Evolutionary conservation across 1,139 yeast genomes (phyloP), one percentile per base, ranked within the genome.

Genomic region (Zygoascus sp.): DNA sequence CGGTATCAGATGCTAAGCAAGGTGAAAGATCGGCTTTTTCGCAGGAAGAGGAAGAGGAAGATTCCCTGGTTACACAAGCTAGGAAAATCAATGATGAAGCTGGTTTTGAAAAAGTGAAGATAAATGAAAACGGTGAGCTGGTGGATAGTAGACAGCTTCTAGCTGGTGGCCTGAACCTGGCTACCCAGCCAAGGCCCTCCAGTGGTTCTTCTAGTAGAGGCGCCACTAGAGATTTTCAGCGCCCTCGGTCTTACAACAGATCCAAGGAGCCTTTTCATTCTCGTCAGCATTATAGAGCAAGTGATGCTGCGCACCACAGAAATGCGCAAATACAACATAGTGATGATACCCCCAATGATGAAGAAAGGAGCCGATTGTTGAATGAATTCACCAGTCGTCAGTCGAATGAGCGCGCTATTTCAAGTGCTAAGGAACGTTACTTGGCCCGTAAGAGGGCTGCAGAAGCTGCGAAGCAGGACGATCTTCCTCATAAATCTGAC

Each of bases 141-240:
- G 59, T 62, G 10, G 64, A 62, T 44, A 59, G 60, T 23, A 50
- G 61, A 6, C 58, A 61, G 35, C 49, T 60, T 21, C 50, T 62
- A 1, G 39, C 51, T 2, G 62, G 61, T 3, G 67, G 67, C 10
- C 51, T 63, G 41, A 63, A 63, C 40, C 46, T 59, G 5, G 72
- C 49, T 15, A 40, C 42, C 1, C 37, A 27, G 21, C 38, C 51
- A 9, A 38, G 36, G 21, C 13, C 19, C 15, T 40, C 15, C 9
- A 10, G 3, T n/a, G 8, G 28, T n/a, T 3, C 43, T 9, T 32
- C 32, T 13, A 37, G 41, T 21, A 16, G 19, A 3, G n/a, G 20
- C 16, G 9, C 13, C 5, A 11, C 13, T 15, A 5, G 16, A 11
- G 21, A 20, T 34, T 32, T 16, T 3, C 10, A 15, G 16, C 34